phyloP scores from a whole-genome alignment of 75 land plant genomes.

The Isoetes taiwanensis region DNA sequence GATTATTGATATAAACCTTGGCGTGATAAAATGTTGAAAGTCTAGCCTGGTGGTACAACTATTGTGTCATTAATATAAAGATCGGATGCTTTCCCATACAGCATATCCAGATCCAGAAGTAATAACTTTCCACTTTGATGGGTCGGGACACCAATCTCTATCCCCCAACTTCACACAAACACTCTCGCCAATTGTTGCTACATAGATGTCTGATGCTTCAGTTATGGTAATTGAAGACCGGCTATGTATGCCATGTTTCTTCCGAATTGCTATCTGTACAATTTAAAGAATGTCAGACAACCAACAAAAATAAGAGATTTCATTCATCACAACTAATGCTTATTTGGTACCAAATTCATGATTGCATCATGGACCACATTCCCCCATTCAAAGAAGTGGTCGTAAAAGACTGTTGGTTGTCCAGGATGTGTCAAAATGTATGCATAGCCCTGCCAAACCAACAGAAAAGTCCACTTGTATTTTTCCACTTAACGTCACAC shows the following conservation, averaged over 20 bases:
- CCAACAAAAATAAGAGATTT: not conserved
- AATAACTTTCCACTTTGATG: conserved; percentile 49
- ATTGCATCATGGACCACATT: conserved; percentile 7
- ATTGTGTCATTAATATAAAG: too few relatives aligned
- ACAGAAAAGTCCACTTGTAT: conserved; percentile 52
- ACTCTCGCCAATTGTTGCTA: conserved; percentile 59
- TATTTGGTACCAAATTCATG: conserved; percentile 6
- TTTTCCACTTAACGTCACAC: not conserved
- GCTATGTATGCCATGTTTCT: conserved; percentile 45
- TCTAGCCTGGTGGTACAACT: too few relatives aligned
- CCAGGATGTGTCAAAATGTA: conserved; percentile 88
- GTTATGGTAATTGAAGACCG: conserved; percentile 50
- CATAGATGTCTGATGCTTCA: conserved; percentile 53
- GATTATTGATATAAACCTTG: too few relatives aligned
- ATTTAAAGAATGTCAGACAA: conserved; percentile 4
- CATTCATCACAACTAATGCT: not conserved
- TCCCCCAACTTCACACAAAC: conserved; percentile 78
- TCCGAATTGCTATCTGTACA: conserved; percentile 50
- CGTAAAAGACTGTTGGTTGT: conserved; percentile 60
- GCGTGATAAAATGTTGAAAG: too few relatives aligned
- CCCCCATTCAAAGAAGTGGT: conserved; percentile 64
- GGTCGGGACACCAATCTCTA: conserved; percentile 45
- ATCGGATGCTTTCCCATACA: conserved; percentile 86
- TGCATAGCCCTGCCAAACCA: conserved; percentile 75
- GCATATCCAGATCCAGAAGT: conserved; percentile 58